These are phyloP conservation scores for Mycosarcoma mackinlayi DNA, from an alignment of 1,284 basidiomycete species.

Conservation along the genomic window DNA sequence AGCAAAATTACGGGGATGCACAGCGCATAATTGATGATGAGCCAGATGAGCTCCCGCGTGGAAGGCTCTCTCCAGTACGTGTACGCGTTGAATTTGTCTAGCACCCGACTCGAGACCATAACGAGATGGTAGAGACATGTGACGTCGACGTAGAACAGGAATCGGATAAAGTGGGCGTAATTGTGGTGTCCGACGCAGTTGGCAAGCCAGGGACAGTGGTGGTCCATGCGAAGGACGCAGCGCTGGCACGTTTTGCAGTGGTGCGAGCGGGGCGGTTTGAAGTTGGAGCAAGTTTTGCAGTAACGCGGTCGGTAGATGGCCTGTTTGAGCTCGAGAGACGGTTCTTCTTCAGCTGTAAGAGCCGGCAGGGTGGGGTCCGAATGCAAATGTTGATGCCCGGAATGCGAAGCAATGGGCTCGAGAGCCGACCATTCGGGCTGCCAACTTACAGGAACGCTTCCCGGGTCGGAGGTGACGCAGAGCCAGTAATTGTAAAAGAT, in stretches of 20 bases:
- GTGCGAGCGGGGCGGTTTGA: conserved; percentile 66
- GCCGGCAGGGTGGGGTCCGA: background rate
- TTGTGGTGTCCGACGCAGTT: conserved; percentile 72
- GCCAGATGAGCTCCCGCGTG: conserved; percentile 79
- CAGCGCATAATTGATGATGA: conserved; percentile 86
- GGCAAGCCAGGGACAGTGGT: conserved; percentile 72
- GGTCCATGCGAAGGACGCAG: conserved; percentile 66
- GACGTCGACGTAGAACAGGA: conserved; percentile 80
- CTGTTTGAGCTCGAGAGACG: conserved; percentile 36
- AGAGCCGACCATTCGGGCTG: conserved; percentile 52
- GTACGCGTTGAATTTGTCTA: conserved; percentile 55
- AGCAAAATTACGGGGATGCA: conserved; percentile 85
- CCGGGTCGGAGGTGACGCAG: conserved; percentile 56
- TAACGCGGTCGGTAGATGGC: conserved; percentile 46
- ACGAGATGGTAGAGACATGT: conserved; percentile 72
- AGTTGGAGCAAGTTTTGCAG: conserved; percentile 57
- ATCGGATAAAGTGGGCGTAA: conserved; percentile 68
- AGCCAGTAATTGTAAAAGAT: conserved; percentile 62
- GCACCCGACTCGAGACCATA: conserved; percentile 48
- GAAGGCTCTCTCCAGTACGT: conserved; percentile 76
- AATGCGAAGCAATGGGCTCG: conserved; percentile 14
- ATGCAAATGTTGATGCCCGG: background rate
- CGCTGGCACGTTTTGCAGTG: conserved; percentile 67
- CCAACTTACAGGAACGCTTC: conserved; percentile 58
- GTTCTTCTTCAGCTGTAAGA: background rate